Evolutionary conservation across 2,329 filamentous ascomycete species (phyloP).

Genomic region (Trichophyton simii): DNA sequence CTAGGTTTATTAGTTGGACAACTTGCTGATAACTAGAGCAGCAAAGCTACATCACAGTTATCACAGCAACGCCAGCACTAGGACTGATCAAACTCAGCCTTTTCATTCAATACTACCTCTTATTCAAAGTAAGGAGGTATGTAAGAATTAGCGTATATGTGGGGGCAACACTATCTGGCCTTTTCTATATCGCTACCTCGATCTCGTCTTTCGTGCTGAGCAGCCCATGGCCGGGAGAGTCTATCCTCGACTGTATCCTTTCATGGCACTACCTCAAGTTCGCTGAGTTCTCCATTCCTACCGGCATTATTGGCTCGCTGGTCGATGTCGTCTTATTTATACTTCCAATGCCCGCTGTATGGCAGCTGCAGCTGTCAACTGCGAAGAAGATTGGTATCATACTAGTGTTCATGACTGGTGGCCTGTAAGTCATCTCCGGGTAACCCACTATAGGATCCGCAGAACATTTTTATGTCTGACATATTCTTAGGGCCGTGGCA

Average conservation of each 20-base stretch:
- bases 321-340: not conserved
- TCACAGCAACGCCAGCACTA: not conserved
- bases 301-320: not conserved
- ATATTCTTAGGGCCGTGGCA: not conserved
- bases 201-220: not conserved
- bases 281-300: not conserved
- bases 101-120: slow-evolving; percentile 3
- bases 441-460: not conserved
- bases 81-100: slow-evolving; percentile 4
- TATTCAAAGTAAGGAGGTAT: slow-evolving; percentile 4
- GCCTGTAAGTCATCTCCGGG: not conserved
- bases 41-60: slow-evolving; percentile 1
- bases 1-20: not conserved
- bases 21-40: not conserved
- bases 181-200: not conserved
- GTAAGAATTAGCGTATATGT: slow-evolving; percentile 3
- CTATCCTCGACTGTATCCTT: not conserved
- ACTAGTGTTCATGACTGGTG: slow-evolving; percentile 5
- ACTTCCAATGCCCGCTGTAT: slow-evolving; percentile 2
- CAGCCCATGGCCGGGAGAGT: slow-evolving; percentile 1
- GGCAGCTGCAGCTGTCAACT: not conserved
- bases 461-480: not conserved
- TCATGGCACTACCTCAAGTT: not conserved
- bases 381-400: slow-evolving; percentile 2
- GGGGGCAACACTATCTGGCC: not conserved